Evolutionary conservation across 768 basidiomycete species (phyloP).

Genomic region (Leucocoprinus sp.): DNA sequence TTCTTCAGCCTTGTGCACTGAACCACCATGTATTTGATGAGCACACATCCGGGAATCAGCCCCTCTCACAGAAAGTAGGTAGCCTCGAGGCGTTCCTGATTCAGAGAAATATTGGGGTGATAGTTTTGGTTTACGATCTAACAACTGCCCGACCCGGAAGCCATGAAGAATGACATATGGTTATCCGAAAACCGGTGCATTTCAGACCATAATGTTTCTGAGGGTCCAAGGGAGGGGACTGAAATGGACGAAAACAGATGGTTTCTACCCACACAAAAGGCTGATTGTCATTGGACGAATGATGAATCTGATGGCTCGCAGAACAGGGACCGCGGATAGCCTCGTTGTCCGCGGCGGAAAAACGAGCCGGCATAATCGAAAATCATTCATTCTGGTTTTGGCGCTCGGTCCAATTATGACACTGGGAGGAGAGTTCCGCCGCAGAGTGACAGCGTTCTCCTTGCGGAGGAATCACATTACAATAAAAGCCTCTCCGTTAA

Average conservation of each 20-base stretch:
- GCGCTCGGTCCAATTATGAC: slow-evolving; percentile 24
- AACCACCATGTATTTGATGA: no score
- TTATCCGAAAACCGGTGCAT: no score
- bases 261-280: slow-evolving; percentile 3
- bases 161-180: no score
- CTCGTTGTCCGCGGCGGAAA: slow-evolving; percentile 21
- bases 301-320: slow-evolving; percentile 10
- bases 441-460: slow-evolving; percentile 28
- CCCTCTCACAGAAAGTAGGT: no score
- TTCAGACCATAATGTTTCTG: no score
- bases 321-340: slow-evolving; percentile 20
- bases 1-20: no score
- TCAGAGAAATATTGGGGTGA: no score
- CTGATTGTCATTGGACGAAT: slow-evolving; percentile 1
- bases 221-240: no score
- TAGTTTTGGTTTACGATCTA: no score
- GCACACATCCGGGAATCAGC: no score
- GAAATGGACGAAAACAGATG: neutral
- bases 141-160: no score
- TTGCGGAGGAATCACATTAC: slow-evolving; percentile 20
- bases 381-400: slow-evolving; percentile 30
- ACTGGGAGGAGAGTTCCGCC: slow-evolving; percentile 27
- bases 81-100: no score
- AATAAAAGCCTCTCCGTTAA: slow-evolving; percentile 26
- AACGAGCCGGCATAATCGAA: slow-evolving; percentile 17